Percentiles rank a stretch among this genome's conserved stretches.
Evolutionary conservation across 2,329 filamentous ascomycete species (phyloP).

Genomic region (Bipolaris bicolor): DNA sequence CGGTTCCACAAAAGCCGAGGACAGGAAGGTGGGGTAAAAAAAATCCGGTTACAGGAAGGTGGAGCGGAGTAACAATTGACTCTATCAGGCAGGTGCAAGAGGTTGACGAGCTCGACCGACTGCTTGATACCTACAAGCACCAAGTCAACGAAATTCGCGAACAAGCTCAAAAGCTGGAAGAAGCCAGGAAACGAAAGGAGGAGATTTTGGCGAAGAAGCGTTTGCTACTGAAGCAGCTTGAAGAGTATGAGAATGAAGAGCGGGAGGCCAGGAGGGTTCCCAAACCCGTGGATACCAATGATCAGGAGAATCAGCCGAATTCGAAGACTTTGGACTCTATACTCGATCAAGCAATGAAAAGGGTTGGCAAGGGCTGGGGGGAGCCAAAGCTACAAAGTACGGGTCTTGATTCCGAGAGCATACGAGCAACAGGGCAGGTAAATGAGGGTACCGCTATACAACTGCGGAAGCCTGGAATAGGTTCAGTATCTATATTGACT

Average conservation of each 20-base stretch:
- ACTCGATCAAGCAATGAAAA: slow-evolving; percentile 5
- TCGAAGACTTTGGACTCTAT: slow-evolving; percentile 1
- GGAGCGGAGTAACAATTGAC: no score
- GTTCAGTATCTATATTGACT: background rate
- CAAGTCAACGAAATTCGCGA: background rate
- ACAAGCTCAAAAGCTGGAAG: background rate
- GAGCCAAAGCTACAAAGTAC: background rate
- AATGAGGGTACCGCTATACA: background rate
- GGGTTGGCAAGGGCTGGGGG: background rate
- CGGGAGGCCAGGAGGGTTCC: background rate
- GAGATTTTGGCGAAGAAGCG: background rate
- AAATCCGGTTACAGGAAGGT: no score
- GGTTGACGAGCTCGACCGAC: background rate
- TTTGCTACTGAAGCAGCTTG: background rate
- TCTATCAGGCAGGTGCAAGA: background rate
- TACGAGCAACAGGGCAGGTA: background rate
- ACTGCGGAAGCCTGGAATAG: background rate
- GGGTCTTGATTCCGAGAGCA: background rate
- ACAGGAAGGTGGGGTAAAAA: no score
- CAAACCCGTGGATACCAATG: background rate
- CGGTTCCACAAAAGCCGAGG: no score
- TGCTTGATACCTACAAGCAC: background rate
- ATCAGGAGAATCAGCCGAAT: background rate
- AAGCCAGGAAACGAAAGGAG: slow-evolving; percentile 4
- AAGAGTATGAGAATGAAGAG: background rate